Conservation (phyloP, 2,329 filamentous ascomycete species). For the Davidsoniella virescens region DNA sequence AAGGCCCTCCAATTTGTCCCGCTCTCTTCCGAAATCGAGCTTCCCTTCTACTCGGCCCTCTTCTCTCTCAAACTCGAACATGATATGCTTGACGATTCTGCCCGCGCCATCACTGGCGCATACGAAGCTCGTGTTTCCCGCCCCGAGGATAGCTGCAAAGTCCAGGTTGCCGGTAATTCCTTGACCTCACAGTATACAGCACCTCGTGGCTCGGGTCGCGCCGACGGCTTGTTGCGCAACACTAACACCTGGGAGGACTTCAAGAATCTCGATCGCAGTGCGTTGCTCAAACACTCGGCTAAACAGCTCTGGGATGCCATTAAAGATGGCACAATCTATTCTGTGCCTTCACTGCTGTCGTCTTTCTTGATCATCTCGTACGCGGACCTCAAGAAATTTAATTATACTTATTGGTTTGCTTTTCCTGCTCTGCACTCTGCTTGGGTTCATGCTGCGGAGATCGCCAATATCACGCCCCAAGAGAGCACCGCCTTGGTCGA, state of each 20-base stretch:
- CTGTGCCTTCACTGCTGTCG: slow-evolving; percentile 75
- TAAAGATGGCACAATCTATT: slow-evolving; percentile 89
- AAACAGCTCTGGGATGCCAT: slow-evolving; percentile 89
- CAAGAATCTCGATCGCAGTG: slow-evolving; percentile 52
- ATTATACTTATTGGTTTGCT: slow-evolving; percentile 95
- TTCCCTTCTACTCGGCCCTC: slow-evolving; percentile 88
- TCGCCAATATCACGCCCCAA: slow-evolving; percentile 39
- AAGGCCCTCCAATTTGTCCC: slow-evolving; percentile 54
- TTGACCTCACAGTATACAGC: slow-evolving; percentile 46
- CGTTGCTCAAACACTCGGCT: slow-evolving; percentile 13
- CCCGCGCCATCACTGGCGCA: slow-evolving; percentile 67
- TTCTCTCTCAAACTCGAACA: slow-evolving; percentile 88
- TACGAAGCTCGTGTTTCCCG: slow-evolving; percentile 71
- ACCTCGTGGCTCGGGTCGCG: slow-evolving; percentile 57
- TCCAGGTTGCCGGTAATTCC: slow-evolving; percentile 80
- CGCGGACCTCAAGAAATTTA: slow-evolving; percentile 93
- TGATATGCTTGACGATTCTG: slow-evolving; percentile 91
- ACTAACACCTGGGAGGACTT: slow-evolving; percentile 94
- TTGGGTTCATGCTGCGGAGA: slow-evolving; percentile 50
- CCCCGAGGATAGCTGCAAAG: slow-evolving; percentile 63
- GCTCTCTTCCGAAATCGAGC: slow-evolving; percentile 85
- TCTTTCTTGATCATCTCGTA: slow-evolving; percentile 84
- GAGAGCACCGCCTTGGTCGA: slow-evolving; percentile 73
- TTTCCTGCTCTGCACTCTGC: slow-evolving; percentile 83
- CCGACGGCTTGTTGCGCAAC: slow-evolving; percentile 89